Evolutionary conservation across 768 basidiomycete genomes (phyloP).

Genomic region (Inosperma sp.): DNA sequence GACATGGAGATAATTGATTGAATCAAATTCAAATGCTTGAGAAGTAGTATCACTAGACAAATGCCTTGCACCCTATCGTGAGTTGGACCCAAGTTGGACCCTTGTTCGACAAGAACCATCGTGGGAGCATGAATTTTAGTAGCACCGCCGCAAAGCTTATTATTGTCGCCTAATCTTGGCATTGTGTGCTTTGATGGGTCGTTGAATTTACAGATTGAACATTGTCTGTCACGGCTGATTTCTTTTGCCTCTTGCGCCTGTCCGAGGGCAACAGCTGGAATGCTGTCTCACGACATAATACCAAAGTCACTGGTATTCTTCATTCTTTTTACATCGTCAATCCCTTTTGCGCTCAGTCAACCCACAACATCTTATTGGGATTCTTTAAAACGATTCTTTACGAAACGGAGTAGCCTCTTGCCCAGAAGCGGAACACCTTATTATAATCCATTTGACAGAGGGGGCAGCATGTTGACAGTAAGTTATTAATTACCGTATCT

Average conservation of each 20-base stretch:
- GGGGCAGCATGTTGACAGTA: constrained; percentile 73
- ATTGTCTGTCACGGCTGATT: too few species aligned
- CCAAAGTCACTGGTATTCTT: neutral
- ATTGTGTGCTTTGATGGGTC: too few species aligned
- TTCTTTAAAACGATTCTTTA: constrained; percentile 9
- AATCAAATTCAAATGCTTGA: constrained; percentile 14
- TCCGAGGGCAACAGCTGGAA: neutral
- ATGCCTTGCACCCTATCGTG: too few species aligned
- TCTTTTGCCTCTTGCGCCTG: too few species aligned
- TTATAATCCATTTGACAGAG: constrained; percentile 48
- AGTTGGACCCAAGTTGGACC: too few species aligned
- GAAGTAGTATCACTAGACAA: neutral
- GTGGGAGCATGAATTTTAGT: neutral
- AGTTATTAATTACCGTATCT: constrained; percentile 23
- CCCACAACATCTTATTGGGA: constrained; percentile 8
- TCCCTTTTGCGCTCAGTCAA: neutral
- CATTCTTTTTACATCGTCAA: neutral
- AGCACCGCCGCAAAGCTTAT: too few species aligned
- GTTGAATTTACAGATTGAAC: too few species aligned
- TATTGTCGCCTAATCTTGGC: too few species aligned
- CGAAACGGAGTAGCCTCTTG: constrained; percentile 14
- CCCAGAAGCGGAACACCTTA: constrained; percentile 45
- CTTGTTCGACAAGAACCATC: too few species aligned
- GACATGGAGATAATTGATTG: constrained; percentile 66
- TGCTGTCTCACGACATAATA: neutral